Percentiles rank a stretch among this genome's conserved stretches.
Evolutionary conservation across 2,329 filamentous ascomycete species (phyloP).

Genomic region (Cadophora gregata): DNA sequence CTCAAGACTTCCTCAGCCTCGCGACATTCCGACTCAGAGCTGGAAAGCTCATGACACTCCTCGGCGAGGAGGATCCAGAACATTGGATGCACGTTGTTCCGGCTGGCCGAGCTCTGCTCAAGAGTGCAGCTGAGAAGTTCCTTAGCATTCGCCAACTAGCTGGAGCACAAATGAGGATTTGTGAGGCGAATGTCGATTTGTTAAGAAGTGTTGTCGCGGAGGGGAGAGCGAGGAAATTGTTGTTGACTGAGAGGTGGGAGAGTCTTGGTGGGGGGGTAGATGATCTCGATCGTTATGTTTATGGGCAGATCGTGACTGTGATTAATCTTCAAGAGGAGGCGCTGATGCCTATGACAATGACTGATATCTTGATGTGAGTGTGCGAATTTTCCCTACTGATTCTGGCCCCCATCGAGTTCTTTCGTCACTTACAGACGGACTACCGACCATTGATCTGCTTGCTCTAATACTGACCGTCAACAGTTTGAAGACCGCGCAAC

Average conservation of each 20-base stretch:
- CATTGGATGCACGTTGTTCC: slow-evolving; percentile 11
- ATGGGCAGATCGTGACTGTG: not conserved
- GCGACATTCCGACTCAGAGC: not conserved
- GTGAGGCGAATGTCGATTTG: not conserved
- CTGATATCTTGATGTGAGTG: slow-evolving; percentile 6
- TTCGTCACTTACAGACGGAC: too few relatives aligned
- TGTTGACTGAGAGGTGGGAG: slow-evolving; percentile 7
- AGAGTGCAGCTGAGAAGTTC: slow-evolving; percentile 1
- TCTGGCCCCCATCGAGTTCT: too few relatives aligned
- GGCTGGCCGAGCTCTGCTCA: not conserved
- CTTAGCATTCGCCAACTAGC: not conserved
- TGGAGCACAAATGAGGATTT: slow-evolving; percentile 9
- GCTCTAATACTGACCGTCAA: not conserved
- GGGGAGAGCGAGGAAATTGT: slow-evolving; percentile 2
- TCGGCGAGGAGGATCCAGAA: slow-evolving; percentile 5
- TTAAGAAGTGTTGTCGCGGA: not conserved
- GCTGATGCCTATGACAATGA: not conserved
- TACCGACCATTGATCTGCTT: not conserved
- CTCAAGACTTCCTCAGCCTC: not conserved
- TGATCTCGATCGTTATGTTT: slow-evolving; percentile 6
- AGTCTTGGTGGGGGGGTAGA: not conserved
- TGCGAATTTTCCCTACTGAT: too few relatives aligned
- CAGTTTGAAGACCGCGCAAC: not conserved
- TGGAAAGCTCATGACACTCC: slow-evolving; percentile 7
- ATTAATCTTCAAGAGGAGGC: slow-evolving; percentile 5